A percentile compares a stretch with the other conserved stretches of the same genome.
Conservation (phyloP, 2,329 filamentous ascomycete species). For the Rutstroemia sp. region DNA sequence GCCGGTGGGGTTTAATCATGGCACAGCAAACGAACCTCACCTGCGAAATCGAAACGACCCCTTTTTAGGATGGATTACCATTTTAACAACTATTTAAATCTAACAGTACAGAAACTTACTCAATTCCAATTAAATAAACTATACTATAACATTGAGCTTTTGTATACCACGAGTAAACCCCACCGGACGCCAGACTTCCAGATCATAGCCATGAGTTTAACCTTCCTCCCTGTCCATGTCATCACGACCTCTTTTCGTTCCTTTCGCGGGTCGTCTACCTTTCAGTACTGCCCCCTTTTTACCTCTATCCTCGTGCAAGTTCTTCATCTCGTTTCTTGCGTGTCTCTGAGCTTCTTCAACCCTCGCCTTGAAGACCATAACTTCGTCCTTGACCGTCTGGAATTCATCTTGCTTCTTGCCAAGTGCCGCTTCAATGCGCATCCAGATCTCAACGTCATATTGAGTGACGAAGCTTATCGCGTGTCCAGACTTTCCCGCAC, state of each 20-base stretch:
- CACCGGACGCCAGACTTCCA: background rate
- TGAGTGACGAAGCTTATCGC: conserved; percentile 79
- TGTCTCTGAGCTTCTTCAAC: conserved; percentile 79
- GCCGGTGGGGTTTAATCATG: too few relatives aligned
- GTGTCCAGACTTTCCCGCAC: conserved; percentile 77
- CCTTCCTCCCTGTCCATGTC: conserved; percentile 32
- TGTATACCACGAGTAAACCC: too few relatives aligned
- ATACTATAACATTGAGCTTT: too few relatives aligned
- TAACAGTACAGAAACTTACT: too few relatives aligned
- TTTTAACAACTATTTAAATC: too few relatives aligned
- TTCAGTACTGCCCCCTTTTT: conserved; percentile 38
- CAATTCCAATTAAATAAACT: too few relatives aligned
- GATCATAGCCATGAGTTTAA: conserved; percentile 9
- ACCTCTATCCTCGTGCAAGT: conserved; percentile 60
- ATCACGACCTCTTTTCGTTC: conserved; percentile 45
- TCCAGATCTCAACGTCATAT: conserved; percentile 76
- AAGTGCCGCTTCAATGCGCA: conserved; percentile 75
- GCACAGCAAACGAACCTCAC: too few relatives aligned
- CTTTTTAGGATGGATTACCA: too few relatives aligned
- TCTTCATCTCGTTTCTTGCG: conserved; percentile 75
- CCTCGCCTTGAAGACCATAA: conserved; percentile 70
- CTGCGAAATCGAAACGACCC: too few relatives aligned
- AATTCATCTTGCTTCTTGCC: conserved; percentile 69
- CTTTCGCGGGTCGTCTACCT: conserved; percentile 40
- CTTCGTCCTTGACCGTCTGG: conserved; percentile 68